Evolutionary conservation across 169 alveolate genomes (phyloP), one percentile per base, ranked within the genome.

Genomic region (Plasmodium reichenowi): DNA sequence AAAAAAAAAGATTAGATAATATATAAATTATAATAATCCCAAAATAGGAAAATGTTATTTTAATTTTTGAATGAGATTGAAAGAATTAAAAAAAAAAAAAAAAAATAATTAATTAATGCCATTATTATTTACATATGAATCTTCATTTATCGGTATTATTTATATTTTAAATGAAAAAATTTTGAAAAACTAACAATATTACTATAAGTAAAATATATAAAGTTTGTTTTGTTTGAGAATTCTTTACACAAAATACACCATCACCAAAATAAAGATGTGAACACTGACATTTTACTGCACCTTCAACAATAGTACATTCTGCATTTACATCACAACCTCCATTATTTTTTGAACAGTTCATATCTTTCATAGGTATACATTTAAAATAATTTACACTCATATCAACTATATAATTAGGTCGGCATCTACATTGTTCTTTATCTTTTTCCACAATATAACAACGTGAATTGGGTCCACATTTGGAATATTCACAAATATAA

Each of bases 401-500:
- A 70, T 83, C 91, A 43, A 26, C 86, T 15, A 70, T 26, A 66
- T 83, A 83, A 26, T 83, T 83, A 54, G 91, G 86, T 56, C 47
- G 8, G 59, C 91, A 83, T 58, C 91, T 22, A 22, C 91, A 83
- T 63, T 83, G 68, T 72, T 83, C 86, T 29, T 68, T 68, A 70
- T 52, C 86, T 29, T 83, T 71, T 3, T 83, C 91, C 8, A 83
- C 8, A 48, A 70, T 68, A 54, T 83, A 83, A 62, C 91, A 83
- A 12, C 91, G 91, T 56, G 91, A 83, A 72, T 83, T 68, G 10
- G 43, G n/a, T 7, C 91, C 91, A 83, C 91, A 83, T 29, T 83
- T 83, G 2, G 91, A 83, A 48, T 71, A 70, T n/a, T 83, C 86
- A 58, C 91, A 83, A 26, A 83, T 47, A 50, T 83, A 68, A 17